Evolutionary conservation across 2,329 filamentous ascomycete genomes (phyloP).

Genomic region (Penicillium hordei): DNA sequence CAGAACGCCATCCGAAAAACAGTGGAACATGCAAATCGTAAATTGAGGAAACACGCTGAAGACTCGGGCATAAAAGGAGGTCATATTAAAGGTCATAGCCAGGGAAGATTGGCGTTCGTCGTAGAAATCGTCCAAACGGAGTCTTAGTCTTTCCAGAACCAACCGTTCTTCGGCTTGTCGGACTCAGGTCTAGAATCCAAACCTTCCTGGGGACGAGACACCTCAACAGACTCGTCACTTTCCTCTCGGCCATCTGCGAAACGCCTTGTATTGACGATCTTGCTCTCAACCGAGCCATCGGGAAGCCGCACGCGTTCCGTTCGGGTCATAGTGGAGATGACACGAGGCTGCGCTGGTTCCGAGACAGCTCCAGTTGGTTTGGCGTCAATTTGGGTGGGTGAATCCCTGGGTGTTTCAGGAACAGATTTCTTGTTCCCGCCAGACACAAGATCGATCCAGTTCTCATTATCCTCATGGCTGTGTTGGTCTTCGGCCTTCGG

Average conservation of each 20-base stretch:
- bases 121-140: background rate
- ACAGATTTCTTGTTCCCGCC: slow-evolving; percentile 27
- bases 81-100: background rate
- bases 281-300: slow-evolving; percentile 60
- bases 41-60: background rate
- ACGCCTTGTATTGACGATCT: slow-evolving; percentile 56
- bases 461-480: slow-evolving; percentile 23
- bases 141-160: slow-evolving; percentile 41
- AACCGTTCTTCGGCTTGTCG: slow-evolving; percentile 27
- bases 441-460: slow-evolving; percentile 31
- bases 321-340: slow-evolving; percentile 59
- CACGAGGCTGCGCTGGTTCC: slow-evolving; percentile 18
- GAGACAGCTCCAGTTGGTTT: slow-evolving; percentile 4
- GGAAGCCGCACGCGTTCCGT: slow-evolving; percentile 56
- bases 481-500: slow-evolving; percentile 12
- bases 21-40: background rate
- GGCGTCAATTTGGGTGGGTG: background rate
- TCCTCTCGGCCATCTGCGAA: slow-evolving; percentile 63
- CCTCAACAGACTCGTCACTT: slow-evolving; percentile 55
- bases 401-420: slow-evolving; percentile 18
- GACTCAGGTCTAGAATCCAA: slow-evolving; percentile 9
- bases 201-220: slow-evolving; percentile 25
- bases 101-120: slow-evolving; percentile 2
- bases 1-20: background rate
- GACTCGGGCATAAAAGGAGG: background rate